Conservation (phyloP, 495 filamentous ascomycete species). For the Oidiodendron maius region DNA sequence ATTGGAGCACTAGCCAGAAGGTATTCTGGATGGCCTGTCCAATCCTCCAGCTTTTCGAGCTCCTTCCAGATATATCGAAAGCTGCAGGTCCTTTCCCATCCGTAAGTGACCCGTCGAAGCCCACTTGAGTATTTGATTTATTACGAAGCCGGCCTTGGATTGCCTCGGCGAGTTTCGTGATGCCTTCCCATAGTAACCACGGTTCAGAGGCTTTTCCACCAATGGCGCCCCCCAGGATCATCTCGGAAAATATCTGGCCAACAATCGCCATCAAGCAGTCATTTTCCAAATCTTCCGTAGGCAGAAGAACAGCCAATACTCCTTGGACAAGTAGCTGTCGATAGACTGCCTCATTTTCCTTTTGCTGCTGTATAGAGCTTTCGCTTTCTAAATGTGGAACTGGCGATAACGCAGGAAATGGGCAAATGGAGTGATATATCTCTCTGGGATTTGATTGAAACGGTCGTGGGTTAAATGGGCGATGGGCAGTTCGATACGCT, state of each 20-base stretch:
- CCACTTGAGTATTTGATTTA: conserved; percentile 21
- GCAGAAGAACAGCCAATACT: conserved; percentile 73
- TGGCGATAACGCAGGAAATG: conserved; percentile 73
- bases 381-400: conserved; percentile 49
- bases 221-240: conserved; percentile 74
- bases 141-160: conserved; percentile 23
- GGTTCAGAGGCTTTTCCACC: conserved; percentile 74
- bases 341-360: conserved; percentile 72
- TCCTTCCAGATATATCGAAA: conserved; percentile 24
- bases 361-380: conserved; percentile 48
- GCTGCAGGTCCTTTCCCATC: conserved; percentile 30
- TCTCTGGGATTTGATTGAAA: conserved; percentile 52
- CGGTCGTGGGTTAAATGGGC: conserved; percentile 45
- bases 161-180: conserved; percentile 55
- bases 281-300: conserved; percentile 89
- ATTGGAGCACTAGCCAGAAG: conserved; percentile 69
- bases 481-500: conserved; percentile 52
- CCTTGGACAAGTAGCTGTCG: conserved; percentile 75
- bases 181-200: conserved; percentile 77
- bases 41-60: conserved; percentile 9
- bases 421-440: conserved; percentile 79
- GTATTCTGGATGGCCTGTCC: conserved; percentile 16
- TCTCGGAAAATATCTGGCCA: conserved; percentile 76
- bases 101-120: conserved; percentile 21
- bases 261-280: conserved; percentile 74